Conservation (phyloP, 345 rosid species). For the Combretum micranthum region DNA sequence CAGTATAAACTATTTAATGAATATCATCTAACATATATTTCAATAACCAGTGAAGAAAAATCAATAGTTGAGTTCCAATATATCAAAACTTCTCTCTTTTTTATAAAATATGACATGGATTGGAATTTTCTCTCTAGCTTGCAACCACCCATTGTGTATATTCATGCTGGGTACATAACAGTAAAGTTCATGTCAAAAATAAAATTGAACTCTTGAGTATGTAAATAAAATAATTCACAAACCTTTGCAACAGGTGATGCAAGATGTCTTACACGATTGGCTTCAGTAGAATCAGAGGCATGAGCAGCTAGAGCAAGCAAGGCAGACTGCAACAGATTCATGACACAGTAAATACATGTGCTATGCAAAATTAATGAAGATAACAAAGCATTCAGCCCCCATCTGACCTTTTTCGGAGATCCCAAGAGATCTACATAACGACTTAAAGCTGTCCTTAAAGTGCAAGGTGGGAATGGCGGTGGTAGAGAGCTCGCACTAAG, state of each 20-base stretch:
- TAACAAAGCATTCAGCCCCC: constrained; percentile 2
- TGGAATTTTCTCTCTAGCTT: constrained; percentile 80
- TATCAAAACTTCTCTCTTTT: too few species aligned
- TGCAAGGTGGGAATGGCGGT: constrained; percentile 86
- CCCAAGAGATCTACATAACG: constrained; percentile 65
- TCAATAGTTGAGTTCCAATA: too few species aligned
- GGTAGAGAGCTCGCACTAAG: constrained; percentile 54
- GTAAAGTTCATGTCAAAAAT: too few species aligned
- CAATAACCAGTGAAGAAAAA: too few species aligned
- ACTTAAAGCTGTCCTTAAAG: constrained; percentile 57
- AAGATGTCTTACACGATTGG: constrained; percentile 43
- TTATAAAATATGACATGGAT: too few species aligned
- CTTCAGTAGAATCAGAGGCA: constrained; percentile 81
- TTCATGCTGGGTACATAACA: constrained; percentile 54
- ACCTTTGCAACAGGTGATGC: constrained; percentile 73
- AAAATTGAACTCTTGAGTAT: too few species aligned
- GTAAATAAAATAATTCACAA: too few species aligned
- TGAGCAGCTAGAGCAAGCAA: constrained; percentile 90
- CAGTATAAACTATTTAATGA: too few species aligned
- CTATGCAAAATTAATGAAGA: too few species aligned
- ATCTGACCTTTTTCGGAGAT: constrained; percentile 77
- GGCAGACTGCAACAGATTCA: constrained; percentile 24
- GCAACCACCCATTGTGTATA: constrained; percentile 83
- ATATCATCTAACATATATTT: too few species aligned
- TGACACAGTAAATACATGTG: too few species aligned